Evolutionary conservation across 257 asterid genomes (phyloP), one percentile per base, ranked within the genome.

Genomic region (Henckelia pumila): DNA sequence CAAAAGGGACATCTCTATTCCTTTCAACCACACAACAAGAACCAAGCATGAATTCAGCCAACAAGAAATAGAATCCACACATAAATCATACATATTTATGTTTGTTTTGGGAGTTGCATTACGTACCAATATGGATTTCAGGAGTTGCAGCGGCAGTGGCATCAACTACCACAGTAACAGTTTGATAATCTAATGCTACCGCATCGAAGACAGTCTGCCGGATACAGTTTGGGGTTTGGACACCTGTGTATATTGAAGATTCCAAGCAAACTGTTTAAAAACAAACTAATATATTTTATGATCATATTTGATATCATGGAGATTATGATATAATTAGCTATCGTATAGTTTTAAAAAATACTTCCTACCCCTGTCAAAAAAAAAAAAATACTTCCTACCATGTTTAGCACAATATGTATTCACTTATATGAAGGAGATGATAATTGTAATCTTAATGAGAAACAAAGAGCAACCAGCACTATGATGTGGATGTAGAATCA

Each of bases 191-290:
- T 79, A 89, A 67, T 21, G 93, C 88, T 9, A 92, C 96, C 0
- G 98, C 95, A 72, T 92, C 98, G 78, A 86, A 89, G 56, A 83
- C 97, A 25, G 96, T 89, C 66, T 89, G 96, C 24, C 97, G 70
- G 70, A 92, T 78, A 76, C 96, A 92, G 53, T 92, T 92, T 64
- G 98, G 98, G 62, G 97, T 89, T 82, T 89, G 98, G 68, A 92
- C 97, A 66, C 98, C 97, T 92, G 69, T 40, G 17, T 10, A 40
- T 40, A 40, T 40, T 2, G 8, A 40, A 5, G 50, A 3, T 3
- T 35, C 7, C 3, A 35, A 7, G 44, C 13, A 35, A 35, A 35
- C 44, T 7, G 44, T 35, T 35, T 7, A 1, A 35, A 35, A 35
- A 35, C 44, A 35, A 35, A 35, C 37, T 35, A 35, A 35, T 8